Evolutionary conservation across 768 basidiomycete genomes (phyloP), one percentile per base, ranked within the genome.

Genomic region (Serendipita sp.): DNA sequence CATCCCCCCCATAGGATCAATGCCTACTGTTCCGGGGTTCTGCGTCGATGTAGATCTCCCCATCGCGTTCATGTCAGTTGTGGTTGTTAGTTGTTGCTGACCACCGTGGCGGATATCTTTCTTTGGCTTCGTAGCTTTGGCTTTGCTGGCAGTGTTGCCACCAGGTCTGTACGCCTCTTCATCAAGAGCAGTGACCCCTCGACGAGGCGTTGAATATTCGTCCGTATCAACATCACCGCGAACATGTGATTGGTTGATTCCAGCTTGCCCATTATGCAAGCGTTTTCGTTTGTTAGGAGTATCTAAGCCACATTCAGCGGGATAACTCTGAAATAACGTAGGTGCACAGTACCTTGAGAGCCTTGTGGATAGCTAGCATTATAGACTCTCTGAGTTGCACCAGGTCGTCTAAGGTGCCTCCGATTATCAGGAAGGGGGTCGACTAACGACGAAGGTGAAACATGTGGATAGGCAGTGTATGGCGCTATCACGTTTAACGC

Each of bases 381-480:
- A n/a, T 18, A 52, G 48, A 23, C 32, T n/a, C n/a, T 60, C 35
- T 32, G 23, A 10, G 35, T 28, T 30, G 56, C 56, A 10, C 16
- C 56, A 18, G 18, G 16, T 2, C 56, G 18, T 36, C 56, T 60
- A 11, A 35, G 28, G 8, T 30, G 28, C 10, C 56, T 35, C 32
- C 56, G 23, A n/a, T 60, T 60, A 23, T 60, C 56, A 10, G 47
- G 63, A 15, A 63, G 34, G 11, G 68, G 68, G 47, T 52, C 35
- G 15, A 52, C 13, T 8, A 65, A 48, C 18, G 70, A 58, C 10
- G 66, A 65, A 16, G 68, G 68, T 45, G 66, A 66, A 51, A 67
- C 66, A 36, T 69, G 68, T 7, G 68, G 68, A 41, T 62, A 68
- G 5, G 46, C 66, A 30, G 64, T 68, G n/a, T 44, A 46, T 7